Evolutionary conservation across 352 stramenopile genomes (phyloP).

Genomic region (Globisporangium heterothallicum): DNA sequence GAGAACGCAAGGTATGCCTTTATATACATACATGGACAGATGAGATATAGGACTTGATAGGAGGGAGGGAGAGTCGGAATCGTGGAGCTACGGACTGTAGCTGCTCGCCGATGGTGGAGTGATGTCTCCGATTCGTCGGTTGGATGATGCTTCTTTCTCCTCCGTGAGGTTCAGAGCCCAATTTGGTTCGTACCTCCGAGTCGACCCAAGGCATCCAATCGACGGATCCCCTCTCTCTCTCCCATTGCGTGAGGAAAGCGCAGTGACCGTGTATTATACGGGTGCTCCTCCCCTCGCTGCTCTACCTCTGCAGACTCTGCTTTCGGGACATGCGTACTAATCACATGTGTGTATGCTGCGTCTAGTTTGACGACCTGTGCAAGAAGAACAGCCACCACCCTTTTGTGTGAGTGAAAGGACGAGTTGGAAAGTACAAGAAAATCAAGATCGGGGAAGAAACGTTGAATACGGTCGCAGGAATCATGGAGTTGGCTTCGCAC

Average conservation of each 20-base stretch:
- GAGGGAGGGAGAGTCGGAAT: background rate
- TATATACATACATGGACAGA: background rate
- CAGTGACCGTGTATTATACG: too few relatives aligned
- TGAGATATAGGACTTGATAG: background rate
- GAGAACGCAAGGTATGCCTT: slow-evolving; percentile 3
- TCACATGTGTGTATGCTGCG: background rate
- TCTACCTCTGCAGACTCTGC: background rate
- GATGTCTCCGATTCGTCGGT: too few relatives aligned
- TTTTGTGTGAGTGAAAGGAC: too few relatives aligned
- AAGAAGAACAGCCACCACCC: too few relatives aligned
- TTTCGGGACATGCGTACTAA: background rate
- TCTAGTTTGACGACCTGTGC: background rate
- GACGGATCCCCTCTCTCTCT: background rate
- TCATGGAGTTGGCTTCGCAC: slow-evolving; percentile 7
- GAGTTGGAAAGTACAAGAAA: background rate
- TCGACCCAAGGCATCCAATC: background rate
- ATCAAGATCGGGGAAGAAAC: slow-evolving; percentile 9
- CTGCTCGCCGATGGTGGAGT: too few relatives aligned
- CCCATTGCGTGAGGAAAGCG: too few relatives aligned
- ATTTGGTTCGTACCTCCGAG: background rate
- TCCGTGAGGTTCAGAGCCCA: background rate
- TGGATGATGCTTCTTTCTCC: too few relatives aligned
- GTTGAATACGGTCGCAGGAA: background rate
- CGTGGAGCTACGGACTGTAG: too few relatives aligned
- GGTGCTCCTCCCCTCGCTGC: background rate